Percentiles rank a stretch among this genome's conserved stretches.
phyloP scores from a whole-genome alignment of 1,139 yeast genomes.

The Zygoascus meyerae region DNA sequence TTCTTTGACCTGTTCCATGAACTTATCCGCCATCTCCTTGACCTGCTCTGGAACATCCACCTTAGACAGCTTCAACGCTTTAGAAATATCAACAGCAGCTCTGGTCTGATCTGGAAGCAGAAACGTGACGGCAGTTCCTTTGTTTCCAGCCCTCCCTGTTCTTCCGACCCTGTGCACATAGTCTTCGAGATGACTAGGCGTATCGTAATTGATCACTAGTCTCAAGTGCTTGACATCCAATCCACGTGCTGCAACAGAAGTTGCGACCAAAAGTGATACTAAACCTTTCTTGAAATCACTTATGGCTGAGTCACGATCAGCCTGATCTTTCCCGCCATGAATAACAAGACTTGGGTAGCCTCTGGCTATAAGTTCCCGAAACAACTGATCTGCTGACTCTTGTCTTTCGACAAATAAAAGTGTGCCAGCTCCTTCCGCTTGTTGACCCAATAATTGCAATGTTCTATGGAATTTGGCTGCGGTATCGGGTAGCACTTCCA shows the following conservation, averaged over 20 bases:
- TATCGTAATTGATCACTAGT: conserved; percentile 78
- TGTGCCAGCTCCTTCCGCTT: conserved; percentile 44
- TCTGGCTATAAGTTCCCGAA: conserved; percentile 49
- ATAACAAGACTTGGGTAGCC: conserved; percentile 61
- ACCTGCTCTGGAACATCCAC: conserved; percentile 51
- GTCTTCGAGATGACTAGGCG: conserved; percentile 91
- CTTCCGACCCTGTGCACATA: conserved; percentile 95
- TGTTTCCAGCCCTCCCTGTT: conserved; percentile 86
- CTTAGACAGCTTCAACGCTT: conserved; percentile 56
- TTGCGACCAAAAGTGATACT: conserved; percentile 67
- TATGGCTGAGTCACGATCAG: conserved; percentile 73
- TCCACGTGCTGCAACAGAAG: conserved; percentile 94
- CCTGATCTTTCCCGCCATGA: conserved; percentile 92
- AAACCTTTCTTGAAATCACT: conserved; percentile 63
- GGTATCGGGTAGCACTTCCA: conserved; percentile 51
- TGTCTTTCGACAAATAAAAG: conserved; percentile 86
- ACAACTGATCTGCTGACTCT: conserved; percentile 66
- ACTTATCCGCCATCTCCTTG: conserved; percentile 48
- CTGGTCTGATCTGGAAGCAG: conserved; percentile 61
- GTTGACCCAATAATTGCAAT: conserved; percentile 46
- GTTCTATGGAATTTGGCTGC: conserved; percentile 51
- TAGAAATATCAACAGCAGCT: conserved; percentile 54
- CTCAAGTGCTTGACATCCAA: conserved; percentile 80
- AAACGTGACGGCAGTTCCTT: conserved; percentile 76
- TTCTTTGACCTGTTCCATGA: conserved; percentile 54